Evolutionary conservation across 306 rosid genomes (phyloP), one percentile per base, ranked within the genome.

Genomic region (Albizia julibrissin): DNA sequence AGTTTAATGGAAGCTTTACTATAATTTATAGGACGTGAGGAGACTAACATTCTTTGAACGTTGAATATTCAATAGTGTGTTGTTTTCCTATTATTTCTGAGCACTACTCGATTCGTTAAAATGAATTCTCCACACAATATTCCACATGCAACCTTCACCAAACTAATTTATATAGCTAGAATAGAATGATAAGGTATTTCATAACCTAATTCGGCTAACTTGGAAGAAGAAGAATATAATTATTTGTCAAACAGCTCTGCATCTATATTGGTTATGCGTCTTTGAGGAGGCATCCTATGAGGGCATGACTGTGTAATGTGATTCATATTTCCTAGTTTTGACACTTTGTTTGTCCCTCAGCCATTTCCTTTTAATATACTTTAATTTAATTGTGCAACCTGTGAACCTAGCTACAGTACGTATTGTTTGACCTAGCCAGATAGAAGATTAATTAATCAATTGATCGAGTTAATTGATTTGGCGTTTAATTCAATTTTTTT

Each of bases 341-440:
- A 71, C 72, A 72, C 64, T 31, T 31, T 31, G 73, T 27, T 72
- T 72, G 50, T 69, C 79, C 79, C 68, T 54, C 79, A 49, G 21
- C 15, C 50, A 54, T 56, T 75, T 50, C 78, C 14, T 34, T 75
- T 52, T 33, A 16, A 31, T 74, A 31, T 9, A 29, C 43, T 31
- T 19, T 49, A 73, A 73, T 47, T 14, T 47, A 5, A 5, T 50
- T n/a, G 11, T 49, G 44, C 64, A 34, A 8, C 62, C 34, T 40
- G 72, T 31, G 76, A 75, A 68, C 62, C 40, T 58, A 22, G 0
- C 65, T 4, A 9, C 31, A 43, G 31, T 11, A 9, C 29, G 43
- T 29, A 19, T 42, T 19, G 44, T 54, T 65, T 42, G 83, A 71
- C 78, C 67, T 71, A 19, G 61, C 67, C 46, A 19, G 59, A 39